These are phyloP conservation scores for Golubevia pallescens DNA, from an alignment of 1,284 basidiomycete species.

Conservation along the genomic window DNA sequence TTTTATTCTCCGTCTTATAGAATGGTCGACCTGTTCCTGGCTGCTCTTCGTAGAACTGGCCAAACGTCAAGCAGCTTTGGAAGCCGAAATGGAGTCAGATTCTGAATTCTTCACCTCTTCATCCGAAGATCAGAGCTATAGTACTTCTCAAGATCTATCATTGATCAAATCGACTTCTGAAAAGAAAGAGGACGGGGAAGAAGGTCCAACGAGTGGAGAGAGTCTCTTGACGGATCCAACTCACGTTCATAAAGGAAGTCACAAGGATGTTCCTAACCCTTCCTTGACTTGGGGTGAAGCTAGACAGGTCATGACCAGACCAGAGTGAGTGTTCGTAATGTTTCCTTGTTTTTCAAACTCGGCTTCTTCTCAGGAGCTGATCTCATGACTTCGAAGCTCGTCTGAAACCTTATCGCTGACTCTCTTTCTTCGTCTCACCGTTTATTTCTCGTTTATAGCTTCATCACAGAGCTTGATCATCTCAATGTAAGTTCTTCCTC, in stretches of 20 bases:
- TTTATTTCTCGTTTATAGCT: too few relatives aligned
- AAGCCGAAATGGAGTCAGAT: constrained; percentile 12
- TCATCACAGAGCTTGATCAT: constrained; percentile 6
- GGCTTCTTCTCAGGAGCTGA: too few relatives aligned
- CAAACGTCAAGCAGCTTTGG: constrained; percentile 41
- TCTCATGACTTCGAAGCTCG: too few relatives aligned
- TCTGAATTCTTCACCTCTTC: constrained; percentile 13
- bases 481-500: constrained; percentile 7
- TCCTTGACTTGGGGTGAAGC: constrained; percentile 53
- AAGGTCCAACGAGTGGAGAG: constrained; percentile 22
- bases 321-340: constrained; percentile 26
- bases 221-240: constrained; percentile 34
- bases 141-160: background rate
- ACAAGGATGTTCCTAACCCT: constrained; percentile 43
- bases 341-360: background rate
- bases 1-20: constrained; percentile 1
- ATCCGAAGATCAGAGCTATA: too few relatives aligned
- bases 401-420: too few relatives aligned
- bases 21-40: constrained; percentile 59
- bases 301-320: constrained; percentile 53
- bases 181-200: constrained; percentile 29
- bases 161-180: constrained; percentile 9
- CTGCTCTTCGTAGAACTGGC: constrained; percentile 44
- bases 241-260: constrained; percentile 23
- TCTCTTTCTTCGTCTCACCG: too few relatives aligned